Evolutionary conservation across 441 rosid genomes (phyloP), one percentile per base, ranked within the genome.

Genomic region (Pelargonium myrrhifolium): DNA sequence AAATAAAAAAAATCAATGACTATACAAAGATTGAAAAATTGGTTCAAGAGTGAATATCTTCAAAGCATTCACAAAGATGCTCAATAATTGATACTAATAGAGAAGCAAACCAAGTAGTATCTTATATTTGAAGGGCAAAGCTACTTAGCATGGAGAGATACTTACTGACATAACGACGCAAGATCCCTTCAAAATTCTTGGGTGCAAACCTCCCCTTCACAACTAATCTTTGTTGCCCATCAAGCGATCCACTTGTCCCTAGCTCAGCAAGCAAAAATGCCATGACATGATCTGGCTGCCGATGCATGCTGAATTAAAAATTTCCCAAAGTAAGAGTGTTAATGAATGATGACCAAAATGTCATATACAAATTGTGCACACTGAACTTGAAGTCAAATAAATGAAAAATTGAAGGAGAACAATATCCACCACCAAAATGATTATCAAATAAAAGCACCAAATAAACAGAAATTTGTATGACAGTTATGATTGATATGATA

Each of bases 171-270:
- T 89, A 89, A 7, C 85, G 81, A 10, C 81, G 85, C 70, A 92
- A 76, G 43, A 87, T 89, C 68, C 82, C 86, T 74, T 89, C 92
- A 77, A 89, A 83, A 73, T 82, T 76, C 68, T 85, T 87, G 0
- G 90, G 88, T 2, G 88, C 86, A 80, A 88, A 87, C 71, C 90
- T 84, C 4, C 96, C 95, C 76, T 81, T 88, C 21, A 84, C 87
- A 20, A 87, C 92, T 76, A 89, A 76, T 71, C 86, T 77, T 71
- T 87, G 89, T 67, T 86, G 91, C 21, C 83, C 91, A 77, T 89
- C 92, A 56, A 86, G 83, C 1, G 87, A 86, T 53, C 90, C 87
- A 72, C 82, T 85, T 35, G 93, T 82, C 24, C 87, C 89, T 79
- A 89, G 45, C 75, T 89, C 90, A 62, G 85, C 79, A 37, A 81